These are phyloP conservation scores for Marchantia paleacea DNA, from an alignment of 225 moss, liverwort and hornwort species.

Conservation along the genomic window DNA sequence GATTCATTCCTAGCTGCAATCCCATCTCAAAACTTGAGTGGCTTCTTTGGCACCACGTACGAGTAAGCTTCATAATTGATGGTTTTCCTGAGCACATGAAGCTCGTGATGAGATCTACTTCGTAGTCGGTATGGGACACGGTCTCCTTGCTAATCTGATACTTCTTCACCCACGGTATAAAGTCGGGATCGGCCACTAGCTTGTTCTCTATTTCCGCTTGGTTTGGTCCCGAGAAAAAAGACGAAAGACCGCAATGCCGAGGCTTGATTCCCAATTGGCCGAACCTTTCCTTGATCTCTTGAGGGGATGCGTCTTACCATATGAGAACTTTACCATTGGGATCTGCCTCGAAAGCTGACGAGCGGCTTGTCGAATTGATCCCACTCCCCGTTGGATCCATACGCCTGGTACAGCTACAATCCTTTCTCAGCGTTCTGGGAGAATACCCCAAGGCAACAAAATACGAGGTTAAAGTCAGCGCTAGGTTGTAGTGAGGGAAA, in stretches of 20 bases:
- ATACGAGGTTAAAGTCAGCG: too few relatives aligned
- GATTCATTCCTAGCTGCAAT: too few relatives aligned
- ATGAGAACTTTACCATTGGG: constrained; percentile 74
- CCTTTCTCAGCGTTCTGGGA: too few relatives aligned
- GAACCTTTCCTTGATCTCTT: constrained; percentile 75
- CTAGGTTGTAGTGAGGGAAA: too few relatives aligned
- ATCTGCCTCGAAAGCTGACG: constrained; percentile 64
- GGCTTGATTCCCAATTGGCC: constrained; percentile 69
- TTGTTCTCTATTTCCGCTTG: constrained; percentile 62
- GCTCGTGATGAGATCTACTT: constrained; percentile 86
- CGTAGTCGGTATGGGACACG: constrained; percentile 92
- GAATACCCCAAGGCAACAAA: too few relatives aligned
- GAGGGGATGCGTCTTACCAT: constrained; percentile 68
- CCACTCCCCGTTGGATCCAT: constrained; percentile 96
- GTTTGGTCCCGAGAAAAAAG: constrained; percentile 71
- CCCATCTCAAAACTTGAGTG: constrained; percentile 46
- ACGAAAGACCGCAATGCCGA: constrained; percentile 77
- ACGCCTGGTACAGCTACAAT: constrained; percentile 62
- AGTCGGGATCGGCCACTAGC: constrained; percentile 63
- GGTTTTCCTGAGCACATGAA: constrained; percentile 70
- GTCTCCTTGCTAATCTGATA: constrained; percentile 77
- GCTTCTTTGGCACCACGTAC: constrained; percentile 35
- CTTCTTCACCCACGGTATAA: constrained; percentile 73
- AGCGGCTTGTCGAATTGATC: constrained; percentile 81
- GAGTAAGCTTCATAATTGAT: constrained; percentile 93